Evolutionary conservation across 495 filamentous ascomycete genomes (phyloP).

Genomic region (Pseudoneurospora amorphoporcata): DNA sequence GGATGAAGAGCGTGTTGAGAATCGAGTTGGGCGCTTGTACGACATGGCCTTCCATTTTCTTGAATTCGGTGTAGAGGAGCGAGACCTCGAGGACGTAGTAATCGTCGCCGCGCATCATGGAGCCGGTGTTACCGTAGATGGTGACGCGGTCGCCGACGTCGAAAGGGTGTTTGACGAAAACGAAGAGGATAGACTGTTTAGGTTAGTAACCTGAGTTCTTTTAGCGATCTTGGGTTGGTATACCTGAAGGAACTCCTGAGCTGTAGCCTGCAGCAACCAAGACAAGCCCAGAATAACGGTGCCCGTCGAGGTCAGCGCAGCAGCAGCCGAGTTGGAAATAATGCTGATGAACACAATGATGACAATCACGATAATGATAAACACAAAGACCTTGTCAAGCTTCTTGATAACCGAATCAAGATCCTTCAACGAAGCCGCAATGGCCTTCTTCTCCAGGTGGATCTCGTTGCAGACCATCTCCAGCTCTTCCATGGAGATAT

Average conservation of each 20-base stretch:
- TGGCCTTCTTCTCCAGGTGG: conserved; percentile 88
- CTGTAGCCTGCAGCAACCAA: conserved; percentile 86
- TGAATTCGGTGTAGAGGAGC: conserved; percentile 94
- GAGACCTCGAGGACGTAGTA: conserved; percentile 95
- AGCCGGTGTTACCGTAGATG: conserved; percentile 82
- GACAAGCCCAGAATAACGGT: conserved; percentile 76
- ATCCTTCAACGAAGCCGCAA: conserved; percentile 89
- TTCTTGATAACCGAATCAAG: conserved; percentile 91
- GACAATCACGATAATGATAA: conserved; percentile 69
- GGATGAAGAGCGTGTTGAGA: conserved; percentile 84
- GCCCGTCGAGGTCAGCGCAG: conserved; percentile 77
- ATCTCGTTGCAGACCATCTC: conserved; percentile 92
- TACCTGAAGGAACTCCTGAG: conserved; percentile 72
- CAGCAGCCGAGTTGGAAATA: conserved; percentile 77
- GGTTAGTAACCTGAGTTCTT: not conserved
- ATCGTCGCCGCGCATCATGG: conserved; percentile 67
- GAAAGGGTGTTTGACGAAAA: conserved; percentile 97
- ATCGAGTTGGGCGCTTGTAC: conserved; percentile 94
- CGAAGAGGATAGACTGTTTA: conserved; percentile 71
- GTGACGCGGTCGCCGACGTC: conserved; percentile 92
- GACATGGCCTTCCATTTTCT: conserved; percentile 93
- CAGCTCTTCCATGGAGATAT: conserved; percentile 92
- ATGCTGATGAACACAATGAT: conserved; percentile 79
- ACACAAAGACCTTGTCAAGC: conserved; percentile 77
- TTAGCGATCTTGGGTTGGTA: not conserved